Base-by-base conservation (phyloP, 495 filamentous ascomycete genomes). In the Chaetomium fimeti region DNA sequence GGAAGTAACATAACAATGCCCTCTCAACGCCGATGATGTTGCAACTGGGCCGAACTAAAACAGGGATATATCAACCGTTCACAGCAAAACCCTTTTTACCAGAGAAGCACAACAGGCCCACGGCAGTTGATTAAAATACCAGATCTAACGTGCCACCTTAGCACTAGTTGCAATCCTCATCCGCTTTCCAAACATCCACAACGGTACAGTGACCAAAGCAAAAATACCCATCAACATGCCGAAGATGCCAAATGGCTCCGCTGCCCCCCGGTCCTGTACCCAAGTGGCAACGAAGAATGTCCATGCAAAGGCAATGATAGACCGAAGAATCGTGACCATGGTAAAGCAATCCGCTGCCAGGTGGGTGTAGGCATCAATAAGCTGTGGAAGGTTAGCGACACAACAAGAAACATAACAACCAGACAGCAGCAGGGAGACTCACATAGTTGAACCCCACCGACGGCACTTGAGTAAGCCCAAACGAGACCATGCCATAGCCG, bases 161-260 rank as follows among this genome's bases (percentile, higher is more conserved):
- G 18, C 29, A 5, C 25, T 47, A 3, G 56, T 59, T 0, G 56
- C 56, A 32, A 59, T 59, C 15, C 56, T 9, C 56, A 59, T 28
- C 1, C 56, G 40, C 42, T 59, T 59, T 2, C 56, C 56, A 32
- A 59, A 59, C 42, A 45, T n/a, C 40, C 38, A 47, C 56, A 59
- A 20, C 0, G 56, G 56, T 11, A 59, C 24, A 28, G 56, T 59
- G 12, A 47, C 3, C 40, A 59, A 29, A 2, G n/a, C 56, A 20
- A 59, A 59, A 4, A 59, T 7, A 47, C 56, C 56, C 56, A 59
- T 59, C 32, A 59, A 20, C 56, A 59, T 59, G 56, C 56, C 56
- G 32, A 59, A 59, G 15, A 59, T 59, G 15, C 42, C 42, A 32
- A 59, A 59, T 0, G 56, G 24, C 40, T 59, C 56, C 0, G 56